Conservation (phyloP, 129 eudicot species). For the Artemisia tridentata region DNA sequence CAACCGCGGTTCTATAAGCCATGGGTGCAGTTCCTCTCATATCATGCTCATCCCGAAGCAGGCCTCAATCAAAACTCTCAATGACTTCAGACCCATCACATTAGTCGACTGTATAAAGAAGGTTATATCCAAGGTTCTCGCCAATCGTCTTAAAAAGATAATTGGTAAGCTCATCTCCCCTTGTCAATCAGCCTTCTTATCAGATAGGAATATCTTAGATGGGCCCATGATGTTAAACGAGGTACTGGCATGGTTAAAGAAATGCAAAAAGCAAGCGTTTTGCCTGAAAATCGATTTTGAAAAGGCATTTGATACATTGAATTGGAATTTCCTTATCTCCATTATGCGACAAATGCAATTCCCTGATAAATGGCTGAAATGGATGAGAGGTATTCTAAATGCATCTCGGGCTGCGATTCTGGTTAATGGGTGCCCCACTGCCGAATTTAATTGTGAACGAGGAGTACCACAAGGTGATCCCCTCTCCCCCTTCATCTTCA, state of each 20-base stretch:
- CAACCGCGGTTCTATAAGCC: too few relatives aligned
- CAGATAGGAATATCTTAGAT: too few relatives aligned
- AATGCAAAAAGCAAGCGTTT: neutral
- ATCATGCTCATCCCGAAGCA: too few relatives aligned
- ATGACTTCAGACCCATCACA: too few relatives aligned
- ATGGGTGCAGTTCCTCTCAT: too few relatives aligned
- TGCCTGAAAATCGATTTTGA: neutral
- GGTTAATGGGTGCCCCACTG: neutral
- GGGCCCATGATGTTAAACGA: neutral
- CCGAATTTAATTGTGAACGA: neutral
- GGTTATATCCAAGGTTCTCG: too few relatives aligned
- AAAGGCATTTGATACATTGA: neutral
- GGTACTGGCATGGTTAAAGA: neutral
- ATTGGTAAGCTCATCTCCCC: too few relatives aligned
- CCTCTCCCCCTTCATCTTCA: neutral
- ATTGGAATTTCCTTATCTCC: neutral
- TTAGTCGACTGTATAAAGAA: too few relatives aligned
- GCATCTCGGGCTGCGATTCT: neutral
- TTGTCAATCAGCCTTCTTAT: too few relatives aligned
- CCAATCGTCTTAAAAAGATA: too few relatives aligned
- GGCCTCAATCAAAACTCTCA: too few relatives aligned
- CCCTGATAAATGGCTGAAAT: neutral
- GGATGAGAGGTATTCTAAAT: neutral
- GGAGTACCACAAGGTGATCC: neutral
- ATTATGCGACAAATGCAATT: neutral